Conservation (phyloP, 2,329 filamentous ascomycete genomes). For the Claviceps paspali region DNA sequence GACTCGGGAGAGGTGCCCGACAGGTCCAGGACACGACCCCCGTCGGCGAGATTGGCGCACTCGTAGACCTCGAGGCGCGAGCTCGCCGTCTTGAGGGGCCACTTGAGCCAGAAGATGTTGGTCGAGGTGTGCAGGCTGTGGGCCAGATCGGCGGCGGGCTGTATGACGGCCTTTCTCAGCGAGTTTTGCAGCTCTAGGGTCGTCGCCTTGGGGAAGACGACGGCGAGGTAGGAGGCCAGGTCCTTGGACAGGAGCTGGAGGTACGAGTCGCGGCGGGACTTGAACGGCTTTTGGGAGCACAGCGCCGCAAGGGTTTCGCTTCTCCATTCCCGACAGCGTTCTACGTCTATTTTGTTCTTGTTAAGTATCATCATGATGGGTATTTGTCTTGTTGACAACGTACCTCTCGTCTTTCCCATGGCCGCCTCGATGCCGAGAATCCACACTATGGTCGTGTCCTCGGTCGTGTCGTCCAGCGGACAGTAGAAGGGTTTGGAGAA, state of each 20-base stretch:
- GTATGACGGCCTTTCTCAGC: conserved; percentile 17
- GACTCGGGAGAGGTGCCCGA: conserved; percentile 15
- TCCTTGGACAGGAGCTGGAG: conserved; percentile 18
- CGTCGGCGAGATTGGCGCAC: conserved; percentile 19
- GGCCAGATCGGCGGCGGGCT: conserved; percentile 21
- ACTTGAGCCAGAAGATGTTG: conserved; percentile 21
- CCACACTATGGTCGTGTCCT: conserved; percentile 17
- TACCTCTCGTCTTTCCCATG: conserved; percentile 16
- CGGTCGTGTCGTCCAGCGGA: conserved; percentile 18
- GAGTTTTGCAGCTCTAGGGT: conserved; percentile 17
- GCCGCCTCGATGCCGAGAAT: conserved; percentile 18
- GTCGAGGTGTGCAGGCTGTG: conserved; percentile 21
- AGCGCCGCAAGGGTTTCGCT: conserved; percentile 21
- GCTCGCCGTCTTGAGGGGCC: conserved; percentile 21
- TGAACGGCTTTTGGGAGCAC: conserved; percentile 17
- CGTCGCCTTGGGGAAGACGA: conserved; percentile 14
- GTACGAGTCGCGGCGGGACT: conserved; percentile 14
- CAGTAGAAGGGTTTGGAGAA: conserved; percentile 23
- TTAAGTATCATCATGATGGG: too few species aligned
- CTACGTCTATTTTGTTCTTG: conserved; percentile 18
- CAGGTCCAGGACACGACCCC: conserved; percentile 16
- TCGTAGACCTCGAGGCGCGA: conserved; percentile 22
- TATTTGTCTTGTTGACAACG: too few species aligned
- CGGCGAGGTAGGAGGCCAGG: conserved; percentile 16
- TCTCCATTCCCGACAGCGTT: conserved; percentile 22